Percentiles rank a stretch among this genome's conserved stretches.
phyloP scores from a whole-genome alignment of 805 yeast species.

The Yarrowia porcina region DNA sequence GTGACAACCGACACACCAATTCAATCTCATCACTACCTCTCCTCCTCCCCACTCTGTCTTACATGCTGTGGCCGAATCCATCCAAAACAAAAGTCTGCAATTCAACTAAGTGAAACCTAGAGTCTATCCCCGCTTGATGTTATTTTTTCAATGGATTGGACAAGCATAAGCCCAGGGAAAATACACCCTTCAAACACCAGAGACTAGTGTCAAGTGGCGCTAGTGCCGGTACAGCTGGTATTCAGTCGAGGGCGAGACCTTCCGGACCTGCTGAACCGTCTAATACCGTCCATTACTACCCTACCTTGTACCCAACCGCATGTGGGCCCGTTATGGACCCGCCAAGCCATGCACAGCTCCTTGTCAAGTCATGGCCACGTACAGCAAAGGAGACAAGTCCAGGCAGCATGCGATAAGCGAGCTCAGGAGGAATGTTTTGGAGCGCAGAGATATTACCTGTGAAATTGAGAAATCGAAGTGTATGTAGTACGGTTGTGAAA shows the following conservation, averaged over 20 bases:
- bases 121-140: neutral
- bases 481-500: too few species aligned
- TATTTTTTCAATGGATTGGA: neutral
- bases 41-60: too few species aligned
- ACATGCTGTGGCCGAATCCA: conserved; percentile 1
- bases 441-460: too few species aligned
- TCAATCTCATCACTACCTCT: too few species aligned
- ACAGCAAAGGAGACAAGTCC: neutral
- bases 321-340: neutral
- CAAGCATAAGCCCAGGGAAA: neutral
- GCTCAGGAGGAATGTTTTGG: neutral
- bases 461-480: too few species aligned
- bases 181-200: too few species aligned
- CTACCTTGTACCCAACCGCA: neutral
- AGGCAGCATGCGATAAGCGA: conserved; percentile 5
- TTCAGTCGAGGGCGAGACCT: too few species aligned
- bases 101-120: neutral
- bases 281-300: too few species aligned
- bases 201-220: too few species aligned
- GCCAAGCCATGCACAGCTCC: conserved; percentile 2
- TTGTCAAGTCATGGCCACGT: conserved; percentile 25
- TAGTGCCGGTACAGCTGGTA: neutral
- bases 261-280: too few species aligned
- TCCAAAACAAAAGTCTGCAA: neutral
- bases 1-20: too few species aligned